Evolutionary conservation across 1,284 basidiomycete genomes (phyloP).

Genomic region (Rugosomyces carneus): DNA sequence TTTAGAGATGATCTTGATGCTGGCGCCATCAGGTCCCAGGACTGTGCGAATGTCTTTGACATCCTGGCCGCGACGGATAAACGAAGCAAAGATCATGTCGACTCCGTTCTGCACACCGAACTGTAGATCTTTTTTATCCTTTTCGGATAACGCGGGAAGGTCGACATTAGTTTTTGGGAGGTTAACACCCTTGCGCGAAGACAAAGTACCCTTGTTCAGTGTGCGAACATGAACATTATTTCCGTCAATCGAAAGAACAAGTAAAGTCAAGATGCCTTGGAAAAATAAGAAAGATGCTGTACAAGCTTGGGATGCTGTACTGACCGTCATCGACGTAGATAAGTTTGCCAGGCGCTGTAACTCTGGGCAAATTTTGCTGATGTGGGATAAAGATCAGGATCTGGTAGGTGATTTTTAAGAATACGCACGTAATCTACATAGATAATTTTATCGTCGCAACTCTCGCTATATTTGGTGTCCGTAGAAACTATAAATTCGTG

Average conservation of each 20-base stretch:
- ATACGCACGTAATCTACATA: slow-evolving; percentile 86
- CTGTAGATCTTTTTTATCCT: slow-evolving; percentile 92
- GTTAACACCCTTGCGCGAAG: slow-evolving; percentile 98
- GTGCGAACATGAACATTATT: slow-evolving; percentile 81
- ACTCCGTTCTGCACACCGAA: slow-evolving; percentile 98
- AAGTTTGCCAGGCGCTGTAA: slow-evolving; percentile 91
- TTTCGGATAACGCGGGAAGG: slow-evolving; percentile 94
- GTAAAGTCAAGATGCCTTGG: slow-evolving; percentile 91
- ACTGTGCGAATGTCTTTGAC: slow-evolving; percentile 88
- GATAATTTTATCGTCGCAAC: slow-evolving; percentile 77
- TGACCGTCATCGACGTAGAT: slow-evolving; percentile 96
- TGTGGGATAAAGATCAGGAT: too few species aligned
- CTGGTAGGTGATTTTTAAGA: too few species aligned
- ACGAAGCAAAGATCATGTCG: slow-evolving; percentile 98
- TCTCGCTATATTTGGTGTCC: slow-evolving; percentile 77
- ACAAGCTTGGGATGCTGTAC: slow-evolving; percentile 13
- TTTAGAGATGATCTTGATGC: slow-evolving; percentile 97
- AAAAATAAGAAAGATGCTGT: slow-evolving; percentile 2
- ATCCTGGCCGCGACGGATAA: slow-evolving; percentile 91
- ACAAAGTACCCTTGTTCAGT: slow-evolving; percentile 90
- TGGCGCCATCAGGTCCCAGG: slow-evolving; percentile 87
- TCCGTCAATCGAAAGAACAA: slow-evolving; percentile 85
- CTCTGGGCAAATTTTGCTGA: slow-evolving; percentile 90
- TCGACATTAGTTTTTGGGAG: slow-evolving; percentile 98
- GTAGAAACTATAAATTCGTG: slow-evolving; percentile 94